phyloP scores from a whole-genome alignment of 139 green algal species.

The Micromonas commoda region DNA sequence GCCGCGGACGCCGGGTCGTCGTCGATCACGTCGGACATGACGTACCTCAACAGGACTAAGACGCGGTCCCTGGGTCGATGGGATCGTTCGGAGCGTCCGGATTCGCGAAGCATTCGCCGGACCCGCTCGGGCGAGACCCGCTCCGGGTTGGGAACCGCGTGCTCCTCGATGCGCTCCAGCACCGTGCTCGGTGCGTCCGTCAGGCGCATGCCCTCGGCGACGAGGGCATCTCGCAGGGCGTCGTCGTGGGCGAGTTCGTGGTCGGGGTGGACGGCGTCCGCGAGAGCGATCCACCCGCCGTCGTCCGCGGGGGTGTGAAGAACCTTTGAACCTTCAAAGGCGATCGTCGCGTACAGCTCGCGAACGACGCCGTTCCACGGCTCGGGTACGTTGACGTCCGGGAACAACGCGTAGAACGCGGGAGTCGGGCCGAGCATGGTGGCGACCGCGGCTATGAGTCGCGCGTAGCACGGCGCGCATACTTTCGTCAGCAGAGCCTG shows the following conservation, averaged over 20 bases:
- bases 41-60: conserved; percentile 49
- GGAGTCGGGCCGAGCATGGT: conserved; percentile 39
- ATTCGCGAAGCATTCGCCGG: conserved; percentile 4
- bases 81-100: neutral
- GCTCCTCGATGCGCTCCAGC: conserved; percentile 13
- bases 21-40: conserved; percentile 44
- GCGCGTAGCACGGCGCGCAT: conserved; percentile 48
- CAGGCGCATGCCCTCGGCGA: conserved; percentile 30
- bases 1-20: conserved; percentile 27
- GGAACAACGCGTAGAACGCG: conserved; percentile 53
- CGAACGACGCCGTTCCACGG: conserved; percentile 52
- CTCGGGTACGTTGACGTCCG: conserved; percentile 23
- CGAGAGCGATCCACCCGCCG: conserved; percentile 11
- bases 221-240: conserved; percentile 25
- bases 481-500: conserved; percentile 49
- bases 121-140: conserved; percentile 18
- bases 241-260: conserved; percentile 13
- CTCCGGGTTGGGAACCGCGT: neutral
- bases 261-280: conserved; percentile 32
- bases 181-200: conserved; percentile 10
- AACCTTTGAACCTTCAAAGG: conserved; percentile 34
- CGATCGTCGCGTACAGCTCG: conserved; percentile 38
- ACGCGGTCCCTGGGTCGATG: neutral
- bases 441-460: conserved; percentile 45
- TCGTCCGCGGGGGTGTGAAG: conserved; percentile 36